Conservation (phyloP, 345 rosid genomes). For the Syzygium jambos region DNA sequence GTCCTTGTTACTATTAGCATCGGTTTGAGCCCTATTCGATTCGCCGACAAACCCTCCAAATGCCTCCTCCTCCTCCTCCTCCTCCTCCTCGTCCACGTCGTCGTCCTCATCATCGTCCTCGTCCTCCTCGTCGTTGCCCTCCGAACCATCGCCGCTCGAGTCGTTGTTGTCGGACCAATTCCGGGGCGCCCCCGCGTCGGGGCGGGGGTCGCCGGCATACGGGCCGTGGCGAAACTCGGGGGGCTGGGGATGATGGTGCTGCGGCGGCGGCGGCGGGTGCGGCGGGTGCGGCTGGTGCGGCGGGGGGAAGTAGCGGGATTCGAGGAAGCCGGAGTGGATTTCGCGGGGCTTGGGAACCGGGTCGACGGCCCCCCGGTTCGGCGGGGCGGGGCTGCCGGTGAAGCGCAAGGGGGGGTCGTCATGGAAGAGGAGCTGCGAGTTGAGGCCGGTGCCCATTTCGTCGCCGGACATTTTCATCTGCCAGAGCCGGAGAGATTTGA, state of each 20-base stretch:
- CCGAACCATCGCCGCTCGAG: slow-evolving; percentile 25
- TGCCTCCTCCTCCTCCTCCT: not conserved
- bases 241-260: not conserved
- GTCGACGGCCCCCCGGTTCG: slow-evolving; percentile 20
- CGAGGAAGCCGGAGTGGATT: slow-evolving; percentile 36
- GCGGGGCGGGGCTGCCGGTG: not conserved
- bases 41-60: not conserved
- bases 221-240: slow-evolving; percentile 15
- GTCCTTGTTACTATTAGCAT: not conserved
- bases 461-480: slow-evolving; percentile 33
- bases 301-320: slow-evolving; percentile 33
- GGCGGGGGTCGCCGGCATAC: slow-evolving; percentile 1
- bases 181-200: slow-evolving; percentile 5
- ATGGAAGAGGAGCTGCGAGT: slow-evolving; percentile 43
- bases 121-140: slow-evolving; percentile 36
- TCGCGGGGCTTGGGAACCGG: slow-evolving; percentile 40
- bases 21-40: not conserved
- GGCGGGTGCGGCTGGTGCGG: not conserved
- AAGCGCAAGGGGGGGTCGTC: slow-evolving; percentile 41
- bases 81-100: slow-evolving; percentile 7
- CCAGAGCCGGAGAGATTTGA: not conserved
- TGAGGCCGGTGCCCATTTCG: slow-evolving; percentile 30
- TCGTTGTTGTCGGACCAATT: slow-evolving; percentile 22
- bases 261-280: not conserved
- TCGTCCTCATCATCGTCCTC: slow-evolving; percentile 29